Evolutionary conservation across 2,329 filamentous ascomycete species (phyloP), one percentile per base, ranked within the genome.

Genomic region (Apiospora saccharicola): DNA sequence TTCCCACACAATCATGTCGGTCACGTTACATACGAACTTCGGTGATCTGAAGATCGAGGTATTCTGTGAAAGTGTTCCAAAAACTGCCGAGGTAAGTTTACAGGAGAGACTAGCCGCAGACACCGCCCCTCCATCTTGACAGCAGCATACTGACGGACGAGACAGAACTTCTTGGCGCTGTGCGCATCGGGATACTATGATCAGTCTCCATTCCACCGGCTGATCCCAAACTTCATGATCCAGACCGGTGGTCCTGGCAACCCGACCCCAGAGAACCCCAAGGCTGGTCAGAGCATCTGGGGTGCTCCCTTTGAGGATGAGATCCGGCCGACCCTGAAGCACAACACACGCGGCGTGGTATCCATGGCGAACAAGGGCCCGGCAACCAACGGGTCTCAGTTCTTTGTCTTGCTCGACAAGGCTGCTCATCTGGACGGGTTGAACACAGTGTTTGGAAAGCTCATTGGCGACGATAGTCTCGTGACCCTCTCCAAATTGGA

Each of bases 31-130:
- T 83, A 99, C 96, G 69, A 94, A 91, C 69, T 89, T 93, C 70
- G 96, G 96, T 80, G 92, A 96, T 83, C 88, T 99, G 81, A 99
- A 98, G 85, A 90, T 98, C 78, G 96, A 98, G 83, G 87, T 99
- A 76, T 98, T 98, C 85, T 98, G 96, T 86, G 94, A 98, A 82
- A 92, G 93, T 77, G 94, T 97, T 44, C 96, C 96, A 74, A 95
- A 96, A 82, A 98, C 96, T 0, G 93, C 95, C 75, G 94, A 98
- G 85, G 92, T 92, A 85, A 71, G 84, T 77, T 47, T 47, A 44
- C 53, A 67, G 43, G 30, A 26, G 61, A 69, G 34, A 19, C 8
- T 12, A 10, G 24, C 57, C 46, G 24, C n/a, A 41, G 8, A 43
- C 64, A 41, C 7, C 64, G 16, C 57, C 26, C 19, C 51, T 47